Percentiles rank a stretch among this genome's conserved stretches.
Evolutionary conservation across 2,329 filamentous ascomycete species (phyloP).

Genomic region (Aspergillus sp.): DNA sequence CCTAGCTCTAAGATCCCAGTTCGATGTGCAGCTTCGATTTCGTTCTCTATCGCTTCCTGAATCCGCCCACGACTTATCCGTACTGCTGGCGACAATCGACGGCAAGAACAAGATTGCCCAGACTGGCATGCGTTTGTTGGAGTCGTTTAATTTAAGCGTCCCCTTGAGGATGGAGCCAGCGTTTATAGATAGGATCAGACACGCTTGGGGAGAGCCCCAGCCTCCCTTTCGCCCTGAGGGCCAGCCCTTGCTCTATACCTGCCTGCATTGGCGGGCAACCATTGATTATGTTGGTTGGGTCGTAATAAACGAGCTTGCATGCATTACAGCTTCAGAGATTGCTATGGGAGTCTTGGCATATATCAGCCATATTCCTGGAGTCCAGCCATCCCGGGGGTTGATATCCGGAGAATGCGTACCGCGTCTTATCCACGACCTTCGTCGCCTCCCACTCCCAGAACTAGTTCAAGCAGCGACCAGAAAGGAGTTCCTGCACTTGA

Average conservation of each 20-base stretch:
- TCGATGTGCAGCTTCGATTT: too few species aligned
- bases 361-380: not conserved
- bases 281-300: slow-evolving; percentile 5
- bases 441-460: not conserved
- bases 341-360: slow-evolving; percentile 4
- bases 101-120: not conserved
- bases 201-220: not conserved
- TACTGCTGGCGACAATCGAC: too few species aligned
- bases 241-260: not conserved
- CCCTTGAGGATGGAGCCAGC: not conserved
- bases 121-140: not conserved
- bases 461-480: slow-evolving; percentile 1
- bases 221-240: not conserved
- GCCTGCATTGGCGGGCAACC: slow-evolving; percentile 5
- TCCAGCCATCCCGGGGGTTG: not conserved
- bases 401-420: not conserved
- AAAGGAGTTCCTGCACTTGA: slow-evolving; percentile 1
- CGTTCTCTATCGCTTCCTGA: too few species aligned
- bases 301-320: slow-evolving; percentile 2
- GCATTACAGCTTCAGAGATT: slow-evolving; percentile 3
- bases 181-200: not conserved
- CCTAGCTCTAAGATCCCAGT: too few species aligned
- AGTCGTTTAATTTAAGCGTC: not conserved
- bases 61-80: too few species aligned
- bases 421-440: not conserved